Base-by-base conservation (phyloP, 2,329 filamentous ascomycete genomes). In the Blastomyces gilchristii region DNA sequence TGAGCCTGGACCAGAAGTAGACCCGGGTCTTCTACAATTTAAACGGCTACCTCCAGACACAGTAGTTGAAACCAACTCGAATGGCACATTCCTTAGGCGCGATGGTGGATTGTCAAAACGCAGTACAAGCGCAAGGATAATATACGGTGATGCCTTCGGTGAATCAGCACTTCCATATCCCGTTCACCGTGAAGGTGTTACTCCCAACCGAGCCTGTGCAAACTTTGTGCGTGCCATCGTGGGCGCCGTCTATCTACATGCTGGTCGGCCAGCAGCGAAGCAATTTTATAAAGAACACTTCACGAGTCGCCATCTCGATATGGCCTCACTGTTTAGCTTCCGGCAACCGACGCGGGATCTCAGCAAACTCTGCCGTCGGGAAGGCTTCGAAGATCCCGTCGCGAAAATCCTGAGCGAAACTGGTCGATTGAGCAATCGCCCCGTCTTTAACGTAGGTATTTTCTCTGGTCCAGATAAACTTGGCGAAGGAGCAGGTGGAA, bases 401-500 rank as follows among this genome's bases (percentile, higher is more conserved):
- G 94, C 94, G 18, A 85, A 92, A 63, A 83, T 99, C 62, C 83
- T 96, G 69, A 90, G 87, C 70, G 94, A 99, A 80, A 97, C 94
- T 3, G 94, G 94, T 73, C 86, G 94, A 64, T 76, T 83, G 68
- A 94, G 89, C 70, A 85, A 89, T 74, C 89, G 89, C 64, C 93
- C 94, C 18, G 94, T 99, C 18, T 97, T 88, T 71, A 86, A 97
- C 39, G 92, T 99, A 16, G 94, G 93, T 64, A 92, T 99, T 65
- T 99, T 89, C 79, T 95, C 89, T 68, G 94, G 93, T 60, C 81
- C 82, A 65, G 92, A 99, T 74, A 93, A 94, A 82, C 81, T 99
- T 52, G 94, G 93, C 63, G 93, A 99, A 79, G 94, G 87, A n/a
- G 83, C 87, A 25, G 94, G 89, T 31, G 80, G 87, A 58, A 92